These are phyloP conservation scores for Penicillium steckii DNA, from an alignment of 495 filamentous ascomycete species.

Conservation along the genomic window DNA sequence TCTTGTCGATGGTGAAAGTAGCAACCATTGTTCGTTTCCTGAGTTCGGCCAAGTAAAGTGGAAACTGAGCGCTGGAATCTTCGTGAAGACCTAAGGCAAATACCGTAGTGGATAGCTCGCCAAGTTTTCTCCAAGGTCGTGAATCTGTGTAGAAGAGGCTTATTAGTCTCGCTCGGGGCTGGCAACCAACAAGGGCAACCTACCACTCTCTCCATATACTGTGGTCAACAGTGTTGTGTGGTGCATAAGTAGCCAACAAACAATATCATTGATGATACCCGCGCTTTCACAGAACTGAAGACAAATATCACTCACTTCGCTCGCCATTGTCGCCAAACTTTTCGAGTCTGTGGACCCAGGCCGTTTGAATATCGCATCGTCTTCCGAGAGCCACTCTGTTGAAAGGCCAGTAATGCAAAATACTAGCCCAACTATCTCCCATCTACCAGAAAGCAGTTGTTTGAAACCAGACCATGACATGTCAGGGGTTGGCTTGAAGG, in stretches of 20 bases:
- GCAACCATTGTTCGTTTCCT: constrained; percentile 47
- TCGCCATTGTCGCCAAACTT: constrained; percentile 7
- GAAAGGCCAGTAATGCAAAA: constrained; percentile 21
- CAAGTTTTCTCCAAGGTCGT: constrained; percentile 26
- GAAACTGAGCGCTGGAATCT: constrained; percentile 28
- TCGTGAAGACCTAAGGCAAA: constrained; percentile 55
- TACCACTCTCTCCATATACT: constrained; percentile 29
- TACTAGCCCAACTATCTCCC: constrained; percentile 27
- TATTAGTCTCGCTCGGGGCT: neutral
- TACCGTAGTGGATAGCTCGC: constrained; percentile 28
- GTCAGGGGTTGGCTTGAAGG: constrained; percentile 11
- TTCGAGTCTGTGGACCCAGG: constrained; percentile 10
- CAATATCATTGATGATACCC: constrained; percentile 27
- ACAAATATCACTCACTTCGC: constrained; percentile 26
- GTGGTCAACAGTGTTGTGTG: constrained; percentile 17
- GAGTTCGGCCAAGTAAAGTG: constrained; percentile 47
- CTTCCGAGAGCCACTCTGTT: constrained; percentile 11
- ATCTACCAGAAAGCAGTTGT: constrained; percentile 9
- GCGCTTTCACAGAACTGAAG: constrained; percentile 28
- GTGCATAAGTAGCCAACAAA: constrained; percentile 20
- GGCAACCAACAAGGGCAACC: neutral
- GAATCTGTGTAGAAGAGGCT: constrained; percentile 13
- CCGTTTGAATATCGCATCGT: constrained; percentile 5
- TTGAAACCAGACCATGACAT: constrained; percentile 24
- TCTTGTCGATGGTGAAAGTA: constrained; percentile 48